Evolutionary conservation across 495 filamentous ascomycete species (phyloP).

Genomic region (Aspergillus hancockii): DNA sequence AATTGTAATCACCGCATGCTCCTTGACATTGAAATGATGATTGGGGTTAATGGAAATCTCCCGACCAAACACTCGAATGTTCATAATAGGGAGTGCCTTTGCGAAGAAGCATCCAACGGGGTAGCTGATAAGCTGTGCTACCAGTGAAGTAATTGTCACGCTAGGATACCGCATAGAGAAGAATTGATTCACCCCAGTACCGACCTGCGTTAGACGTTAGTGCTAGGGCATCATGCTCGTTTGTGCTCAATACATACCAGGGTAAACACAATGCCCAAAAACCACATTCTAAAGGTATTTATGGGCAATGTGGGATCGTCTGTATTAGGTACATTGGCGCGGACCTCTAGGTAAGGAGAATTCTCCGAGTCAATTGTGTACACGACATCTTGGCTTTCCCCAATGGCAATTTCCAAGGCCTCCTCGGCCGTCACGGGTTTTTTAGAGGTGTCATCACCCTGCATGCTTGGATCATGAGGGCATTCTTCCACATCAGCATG

Average conservation of each 20-base stretch:
- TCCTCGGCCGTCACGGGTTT: conserved; percentile 15
- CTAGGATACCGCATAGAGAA: conserved; percentile 76
- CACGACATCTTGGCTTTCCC: conserved; percentile 13
- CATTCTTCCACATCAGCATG: conserved; percentile 12
- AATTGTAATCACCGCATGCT: conserved; percentile 58
- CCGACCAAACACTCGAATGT: conserved; percentile 50
- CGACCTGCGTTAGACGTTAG: conserved; percentile 5
- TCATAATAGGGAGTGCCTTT: conserved; percentile 46
- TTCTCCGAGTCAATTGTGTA: conserved; percentile 24
- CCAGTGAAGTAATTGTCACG: conserved; percentile 59
- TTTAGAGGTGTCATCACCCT: conserved; percentile 5
- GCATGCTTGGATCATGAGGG: not conserved
- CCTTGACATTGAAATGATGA: conserved; percentile 50
- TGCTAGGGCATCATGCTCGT: not conserved
- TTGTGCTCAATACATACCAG: conserved; percentile 39
- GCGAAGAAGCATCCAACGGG: conserved; percentile 48
- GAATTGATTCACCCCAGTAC: conserved; percentile 60
- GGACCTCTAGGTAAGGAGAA: conserved; percentile 50
- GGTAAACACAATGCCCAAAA: conserved; percentile 59
- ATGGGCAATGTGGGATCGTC: conserved; percentile 60
- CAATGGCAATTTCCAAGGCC: conserved; percentile 19
- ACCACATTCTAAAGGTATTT: conserved; percentile 65
- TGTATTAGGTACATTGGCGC: conserved; percentile 38
- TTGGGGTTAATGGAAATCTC: conserved; percentile 50
- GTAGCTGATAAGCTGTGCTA: conserved; percentile 67